These are phyloP conservation scores for Tricholoma matsutake DNA, from an alignment of 768 basidiomycete genomes.

Conservation along the genomic window DNA sequence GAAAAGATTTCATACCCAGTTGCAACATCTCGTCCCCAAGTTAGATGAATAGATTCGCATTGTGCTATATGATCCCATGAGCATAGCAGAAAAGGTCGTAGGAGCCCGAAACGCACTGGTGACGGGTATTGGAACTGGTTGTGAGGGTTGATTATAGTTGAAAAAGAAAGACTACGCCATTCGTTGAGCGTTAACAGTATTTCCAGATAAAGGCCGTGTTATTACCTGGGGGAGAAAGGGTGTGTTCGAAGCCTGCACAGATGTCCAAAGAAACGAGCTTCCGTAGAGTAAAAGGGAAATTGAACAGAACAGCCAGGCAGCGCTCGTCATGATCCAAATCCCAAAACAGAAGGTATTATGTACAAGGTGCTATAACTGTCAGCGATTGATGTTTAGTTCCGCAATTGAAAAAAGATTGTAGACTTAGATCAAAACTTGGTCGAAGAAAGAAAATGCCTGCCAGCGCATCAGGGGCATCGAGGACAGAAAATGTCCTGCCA, in stretches of 20 bases:
- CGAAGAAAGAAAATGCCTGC: too few species aligned
- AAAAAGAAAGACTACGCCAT: constrained; percentile 41
- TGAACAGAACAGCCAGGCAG: background rate
- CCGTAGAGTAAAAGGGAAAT: background rate
- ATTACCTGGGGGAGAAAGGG: constrained; percentile 15
- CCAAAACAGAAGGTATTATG: too few species aligned
- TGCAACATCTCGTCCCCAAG: constrained; percentile 37
- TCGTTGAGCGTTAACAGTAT: constrained; percentile 3
- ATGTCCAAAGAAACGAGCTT: constrained; percentile 1
- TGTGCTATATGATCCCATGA: constrained; percentile 30
- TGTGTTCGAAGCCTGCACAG: constrained; percentile 6
- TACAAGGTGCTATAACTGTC: too few species aligned
- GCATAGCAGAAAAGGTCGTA: background rate
- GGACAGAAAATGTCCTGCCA: too few species aligned
- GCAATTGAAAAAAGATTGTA: too few species aligned
- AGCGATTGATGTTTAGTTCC: too few species aligned
- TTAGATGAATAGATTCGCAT: constrained; percentile 42
- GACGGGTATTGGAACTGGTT: constrained; percentile 37
- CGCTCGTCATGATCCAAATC: background rate
- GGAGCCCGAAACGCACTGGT: constrained; percentile 28
- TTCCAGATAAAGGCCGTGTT: too few species aligned
- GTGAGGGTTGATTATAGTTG: constrained; percentile 33
- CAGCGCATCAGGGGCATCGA: too few species aligned
- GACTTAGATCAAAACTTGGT: too few species aligned
- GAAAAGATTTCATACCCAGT: constrained; percentile 32